Evolutionary conservation across 441 rosid species (phyloP), one percentile per base, ranked within the genome.

Genomic region (Gossypium gossypioides): DNA sequence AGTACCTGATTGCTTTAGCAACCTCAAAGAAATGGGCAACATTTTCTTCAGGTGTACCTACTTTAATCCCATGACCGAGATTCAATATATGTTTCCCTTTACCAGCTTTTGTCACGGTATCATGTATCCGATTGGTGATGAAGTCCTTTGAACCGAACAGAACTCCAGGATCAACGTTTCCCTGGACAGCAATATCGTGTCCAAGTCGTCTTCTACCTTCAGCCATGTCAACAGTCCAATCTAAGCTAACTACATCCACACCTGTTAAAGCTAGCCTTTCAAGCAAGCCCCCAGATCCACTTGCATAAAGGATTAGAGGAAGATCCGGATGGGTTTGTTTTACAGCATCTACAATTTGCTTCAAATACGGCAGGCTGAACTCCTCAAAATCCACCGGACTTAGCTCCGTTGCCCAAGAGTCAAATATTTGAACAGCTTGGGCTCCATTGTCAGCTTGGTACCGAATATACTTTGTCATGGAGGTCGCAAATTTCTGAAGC

Each of bases 201-300:
- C 99, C 99, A 63, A 94, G 50, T 66, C 97, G 81, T 79, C 82
- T 88, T 73, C 97, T 86, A 59, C 96, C 97, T 81, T 95, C 97
- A 55, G 96, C 97, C 97, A 95, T 92, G 82, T 95, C 97, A 37
- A 92, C 95, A 6, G 97, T 88, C 97, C 99, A 95, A 74, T 95
- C 99, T 86, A 95, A 81, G 88, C 99, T 91, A 71, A 95, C 95
- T 9, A 95, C 99, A 67, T 95, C 97, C 10, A 91, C 96, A 3
- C 95, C 93, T 0, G 99, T 92, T 72, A 84, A 70, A 69, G 92
- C 84, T 71, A 92, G 80, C 82, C 97, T 91, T 85, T 95, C 99
- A 3, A 92, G 87, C 80, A 95, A 75, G 37, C 96, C 97, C 13
- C 99, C 99, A 0, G 96, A 92, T 64, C 99, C 93, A 44, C 99